phyloP scores from a whole-genome alignment of 345 rosid genomes.

The Kandelia obovata region DNA sequence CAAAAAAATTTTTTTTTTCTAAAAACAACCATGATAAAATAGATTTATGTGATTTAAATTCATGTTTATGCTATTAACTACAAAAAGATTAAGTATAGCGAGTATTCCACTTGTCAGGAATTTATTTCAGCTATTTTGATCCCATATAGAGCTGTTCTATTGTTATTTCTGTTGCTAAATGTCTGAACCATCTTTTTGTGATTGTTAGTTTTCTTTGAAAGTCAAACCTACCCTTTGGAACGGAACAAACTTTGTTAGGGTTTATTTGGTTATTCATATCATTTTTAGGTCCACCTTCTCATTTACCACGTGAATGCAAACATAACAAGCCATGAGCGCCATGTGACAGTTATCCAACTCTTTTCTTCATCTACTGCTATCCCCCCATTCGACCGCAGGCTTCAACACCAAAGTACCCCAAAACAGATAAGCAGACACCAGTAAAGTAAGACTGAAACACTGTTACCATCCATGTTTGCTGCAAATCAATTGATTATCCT shows the following conservation, averaged over 20 bases:
- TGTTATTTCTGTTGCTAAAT: background rate
- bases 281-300: background rate
- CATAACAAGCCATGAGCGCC: background rate
- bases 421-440: too few relatives aligned
- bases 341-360: background rate
- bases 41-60: too few relatives aligned
- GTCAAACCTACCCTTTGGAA: background rate
- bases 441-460: background rate
- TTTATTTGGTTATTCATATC: too few relatives aligned
- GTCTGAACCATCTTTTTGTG: background rate
- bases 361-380: background rate
- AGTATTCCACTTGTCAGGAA: background rate
- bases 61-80: too few relatives aligned
- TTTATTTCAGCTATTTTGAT: background rate
- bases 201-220: background rate
- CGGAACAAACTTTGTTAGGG: background rate
- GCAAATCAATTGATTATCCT: conserved; percentile 28
- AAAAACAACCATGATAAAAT: too few relatives aligned
- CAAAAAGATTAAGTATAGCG: too few relatives aligned
- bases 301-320: background rate
- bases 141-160: background rate
- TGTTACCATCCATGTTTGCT: background rate
- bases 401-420: background rate
- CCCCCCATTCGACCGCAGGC: background rate
- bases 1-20: too few relatives aligned